A percentile compares a stretch with the other conserved stretches of the same genome.
phyloP scores from a whole-genome alignment of 345 rosid genomes.

The Arabis hirsuta region DNA sequence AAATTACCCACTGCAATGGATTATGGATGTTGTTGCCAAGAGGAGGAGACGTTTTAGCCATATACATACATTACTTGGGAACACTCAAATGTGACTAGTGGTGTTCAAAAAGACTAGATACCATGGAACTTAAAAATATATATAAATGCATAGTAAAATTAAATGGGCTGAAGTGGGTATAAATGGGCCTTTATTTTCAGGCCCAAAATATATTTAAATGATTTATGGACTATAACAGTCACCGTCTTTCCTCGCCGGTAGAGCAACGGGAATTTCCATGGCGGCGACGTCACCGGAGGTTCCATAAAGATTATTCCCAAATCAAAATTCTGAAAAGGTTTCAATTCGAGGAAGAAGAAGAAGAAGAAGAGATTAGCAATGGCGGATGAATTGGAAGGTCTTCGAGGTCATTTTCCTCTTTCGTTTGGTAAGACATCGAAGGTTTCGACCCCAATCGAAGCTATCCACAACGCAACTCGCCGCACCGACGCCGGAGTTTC shows the following conservation, averaged over 20 bases:
- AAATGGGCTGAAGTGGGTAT: too few species aligned
- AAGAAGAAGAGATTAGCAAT: constrained; percentile 33
- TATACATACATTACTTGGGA: too few species aligned
- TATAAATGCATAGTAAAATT: too few species aligned
- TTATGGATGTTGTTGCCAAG: too few species aligned
- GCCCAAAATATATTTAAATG: background rate
- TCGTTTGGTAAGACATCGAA: constrained; percentile 75
- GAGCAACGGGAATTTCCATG: constrained; percentile 4
- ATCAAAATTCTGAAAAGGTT: background rate
- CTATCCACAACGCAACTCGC: constrained; percentile 79
- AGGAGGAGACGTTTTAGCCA: too few species aligned
- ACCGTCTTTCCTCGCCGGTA: constrained; percentile 19
- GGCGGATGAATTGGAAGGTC: constrained; percentile 78
- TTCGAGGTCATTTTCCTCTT: constrained; percentile 75
- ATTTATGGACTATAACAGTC: constrained; percentile 4
- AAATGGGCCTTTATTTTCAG: background rate
- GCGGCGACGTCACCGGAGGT: constrained; percentile 34
- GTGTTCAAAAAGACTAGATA: background rate
- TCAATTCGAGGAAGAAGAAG: background rate
- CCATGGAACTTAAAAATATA: too few species aligned
- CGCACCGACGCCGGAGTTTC: constrained; percentile 49
- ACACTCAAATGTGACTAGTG: background rate
- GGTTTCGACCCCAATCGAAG: constrained; percentile 62
- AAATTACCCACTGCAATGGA: too few species aligned
- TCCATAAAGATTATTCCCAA: background rate